These are phyloP conservation scores for Cercospora zeina DNA, from an alignment of 2,329 filamentous ascomycete genomes.

Conservation along the genomic window DNA sequence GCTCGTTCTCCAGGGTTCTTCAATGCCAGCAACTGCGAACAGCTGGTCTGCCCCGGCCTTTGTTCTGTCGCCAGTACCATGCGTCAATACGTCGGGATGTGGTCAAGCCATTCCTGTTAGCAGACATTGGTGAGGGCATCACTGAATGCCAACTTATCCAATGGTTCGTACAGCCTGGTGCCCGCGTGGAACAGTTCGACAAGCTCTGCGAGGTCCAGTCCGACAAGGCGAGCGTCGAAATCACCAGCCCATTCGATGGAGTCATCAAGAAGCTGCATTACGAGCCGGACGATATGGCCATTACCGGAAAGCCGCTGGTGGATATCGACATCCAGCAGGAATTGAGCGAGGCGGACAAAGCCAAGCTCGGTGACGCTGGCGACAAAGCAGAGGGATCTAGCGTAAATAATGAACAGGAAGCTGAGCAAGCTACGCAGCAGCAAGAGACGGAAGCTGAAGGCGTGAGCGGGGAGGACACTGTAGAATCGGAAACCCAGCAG, in stretches of 20 bases:
- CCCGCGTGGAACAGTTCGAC: slow-evolving; percentile 95
- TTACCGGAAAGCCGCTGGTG: slow-evolving; percentile 86
- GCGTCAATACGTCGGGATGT: slow-evolving; percentile 41
- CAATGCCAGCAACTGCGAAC: slow-evolving; percentile 19
- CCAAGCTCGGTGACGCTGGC: slow-evolving; percentile 40
- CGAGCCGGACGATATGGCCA: slow-evolving; percentile 92
- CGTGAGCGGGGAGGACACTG: slow-evolving; percentile 21
- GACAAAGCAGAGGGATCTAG: slow-evolving; percentile 30
- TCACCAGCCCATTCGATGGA: slow-evolving; percentile 91
- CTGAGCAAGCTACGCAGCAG: slow-evolving; percentile 23
- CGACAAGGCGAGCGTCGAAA: slow-evolving; percentile 79
- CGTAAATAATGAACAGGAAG: slow-evolving; percentile 15
- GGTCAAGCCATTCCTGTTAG: slow-evolving; percentile 77
- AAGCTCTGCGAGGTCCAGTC: slow-evolving; percentile 97
- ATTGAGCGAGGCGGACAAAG: slow-evolving; percentile 62
- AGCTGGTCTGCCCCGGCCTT: slow-evolving; percentile 22
- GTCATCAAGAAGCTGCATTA: slow-evolving; percentile 96
- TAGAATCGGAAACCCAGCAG: slow-evolving; percentile 4
- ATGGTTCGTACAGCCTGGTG: slow-evolving; percentile 97
- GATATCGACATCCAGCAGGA: slow-evolving; percentile 91
- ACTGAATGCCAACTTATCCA: slow-evolving; percentile 98
- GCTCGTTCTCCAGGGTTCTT: slow-evolving; percentile 14
- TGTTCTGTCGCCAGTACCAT: slow-evolving; percentile 36
- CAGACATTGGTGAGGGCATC: slow-evolving; percentile 91
- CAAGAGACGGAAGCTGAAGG: slow-evolving; percentile 27